A percentile compares a stretch with the other conserved stretches of the same genome.
Conservation (phyloP, 2,329 filamentous ascomycete genomes). For the Fusarium xylarioides region DNA sequence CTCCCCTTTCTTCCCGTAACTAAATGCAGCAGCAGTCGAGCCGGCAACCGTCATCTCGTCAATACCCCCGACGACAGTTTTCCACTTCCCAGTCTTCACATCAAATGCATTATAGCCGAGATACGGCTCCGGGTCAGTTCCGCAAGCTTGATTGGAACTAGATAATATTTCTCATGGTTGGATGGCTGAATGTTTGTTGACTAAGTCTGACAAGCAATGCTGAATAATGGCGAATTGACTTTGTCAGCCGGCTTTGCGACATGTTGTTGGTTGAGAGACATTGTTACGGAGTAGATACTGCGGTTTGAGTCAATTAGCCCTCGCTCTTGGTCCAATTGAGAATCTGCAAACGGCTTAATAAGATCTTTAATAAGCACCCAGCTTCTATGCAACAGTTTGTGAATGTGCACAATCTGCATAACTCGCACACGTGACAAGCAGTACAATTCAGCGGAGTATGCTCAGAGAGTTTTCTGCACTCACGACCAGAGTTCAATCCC, state of each 20-base stretch:
- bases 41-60: conserved; percentile 33
- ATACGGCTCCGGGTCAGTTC: neutral
- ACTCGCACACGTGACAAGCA: fast-evolving
- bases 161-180: too few relatives aligned
- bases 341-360: neutral
- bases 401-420: neutral
- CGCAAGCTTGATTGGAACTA: neutral
- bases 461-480: fast-evolving
- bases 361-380: neutral
- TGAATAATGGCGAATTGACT: neutral
- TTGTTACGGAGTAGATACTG: neutral
- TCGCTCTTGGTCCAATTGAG: neutral
- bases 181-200: neutral
- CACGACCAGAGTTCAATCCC: neutral
- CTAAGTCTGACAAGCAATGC: neutral
- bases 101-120: neutral
- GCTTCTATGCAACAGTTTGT: neutral
- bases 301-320: neutral
- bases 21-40: conserved; percentile 32
- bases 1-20: conserved; percentile 16
- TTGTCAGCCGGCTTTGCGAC: neutral
- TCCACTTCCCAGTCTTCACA: conserved; percentile 15
- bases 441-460: too few relatives aligned
- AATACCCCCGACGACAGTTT: conserved; percentile 22
- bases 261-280: neutral